Percentiles rank a stretch among this genome's conserved stretches.
phyloP scores from a whole-genome alignment of 2,329 filamentous ascomycete species.

The Aureobasidium sp. region DNA sequence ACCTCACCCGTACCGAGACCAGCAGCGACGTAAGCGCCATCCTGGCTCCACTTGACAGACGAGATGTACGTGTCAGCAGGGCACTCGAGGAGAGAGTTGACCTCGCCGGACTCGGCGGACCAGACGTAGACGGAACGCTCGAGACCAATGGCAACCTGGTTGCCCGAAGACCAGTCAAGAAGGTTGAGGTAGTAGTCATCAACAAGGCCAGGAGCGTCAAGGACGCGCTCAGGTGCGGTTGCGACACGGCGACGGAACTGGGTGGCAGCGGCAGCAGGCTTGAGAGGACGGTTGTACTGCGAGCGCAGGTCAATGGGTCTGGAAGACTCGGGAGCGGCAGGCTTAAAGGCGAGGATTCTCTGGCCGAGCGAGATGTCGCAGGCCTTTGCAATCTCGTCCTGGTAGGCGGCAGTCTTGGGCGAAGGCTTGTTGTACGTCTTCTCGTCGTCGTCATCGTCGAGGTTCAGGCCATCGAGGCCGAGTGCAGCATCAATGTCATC shows the following conservation, averaged over 20 bases:
- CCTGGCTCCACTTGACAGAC: constrained; percentile 97
- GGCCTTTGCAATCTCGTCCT: constrained; percentile 81
- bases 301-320: constrained; percentile 96
- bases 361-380: constrained; percentile 92
- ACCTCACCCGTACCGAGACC: constrained; percentile 93
- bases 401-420: constrained; percentile 82
- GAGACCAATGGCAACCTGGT: constrained; percentile 95
- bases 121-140: constrained; percentile 97
- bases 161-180: constrained; percentile 94
- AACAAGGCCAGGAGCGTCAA: constrained; percentile 90
- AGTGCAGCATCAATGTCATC: constrained; percentile 53
- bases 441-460: constrained; percentile 63
- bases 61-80: constrained; percentile 89
- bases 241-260: constrained; percentile 89
- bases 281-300: constrained; percentile 96
- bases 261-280: constrained; percentile 65
- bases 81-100: constrained; percentile 83
- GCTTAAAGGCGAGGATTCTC: constrained; percentile 96
- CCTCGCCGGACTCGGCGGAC: constrained; percentile 89
- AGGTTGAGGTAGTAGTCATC: constrained; percentile 99
- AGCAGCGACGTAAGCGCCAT: constrained; percentile 92
- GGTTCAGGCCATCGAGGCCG: constrained; percentile 70
- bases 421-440: constrained; percentile 68
- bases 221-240: constrained; percentile 88
- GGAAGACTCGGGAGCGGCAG: constrained; percentile 92